phyloP scores from a whole-genome alignment of 345 rosid genomes.

The Citrus hindsii region DNA sequence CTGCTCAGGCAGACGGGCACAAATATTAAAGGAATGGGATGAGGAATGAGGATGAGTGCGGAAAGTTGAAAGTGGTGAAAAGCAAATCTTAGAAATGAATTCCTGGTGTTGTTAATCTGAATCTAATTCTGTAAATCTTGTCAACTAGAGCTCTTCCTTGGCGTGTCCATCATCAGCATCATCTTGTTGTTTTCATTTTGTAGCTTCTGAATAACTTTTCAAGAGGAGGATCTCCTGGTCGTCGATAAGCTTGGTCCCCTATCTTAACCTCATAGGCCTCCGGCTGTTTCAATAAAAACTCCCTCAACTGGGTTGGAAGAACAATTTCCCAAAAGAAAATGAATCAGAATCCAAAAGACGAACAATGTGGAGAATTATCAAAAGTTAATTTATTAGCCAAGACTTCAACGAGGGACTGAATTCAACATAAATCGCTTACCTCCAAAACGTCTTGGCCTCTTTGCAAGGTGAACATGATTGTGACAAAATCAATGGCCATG shows the following conservation, averaged over 20 bases:
- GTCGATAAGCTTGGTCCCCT: slow-evolving; percentile 65
- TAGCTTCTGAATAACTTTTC: slow-evolving; percentile 55
- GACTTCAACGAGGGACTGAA: no score
- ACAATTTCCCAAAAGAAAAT: background rate
- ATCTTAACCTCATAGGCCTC: slow-evolving; percentile 90
- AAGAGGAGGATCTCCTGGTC: slow-evolving; percentile 83
- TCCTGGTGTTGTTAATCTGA: background rate
- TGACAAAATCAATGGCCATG: slow-evolving; percentile 63
- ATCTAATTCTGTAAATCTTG: background rate
- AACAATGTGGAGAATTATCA: background rate
- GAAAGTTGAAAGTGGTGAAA: no score
- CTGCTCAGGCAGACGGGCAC: no score
- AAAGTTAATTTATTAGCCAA: background rate
- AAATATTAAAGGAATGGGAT: background rate
- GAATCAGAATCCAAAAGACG: background rate
- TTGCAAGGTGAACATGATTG: slow-evolving; percentile 79
- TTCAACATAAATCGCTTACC: slow-evolving; percentile 23
- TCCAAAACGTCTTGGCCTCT: slow-evolving; percentile 57
- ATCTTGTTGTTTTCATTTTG: slow-evolving; percentile 20
- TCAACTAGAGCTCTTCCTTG: slow-evolving; percentile 56
- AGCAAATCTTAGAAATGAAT: background rate
- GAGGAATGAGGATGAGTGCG: no score
- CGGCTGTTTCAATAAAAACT: slow-evolving; percentile 61
- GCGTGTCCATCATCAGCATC: slow-evolving; percentile 12
- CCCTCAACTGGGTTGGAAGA: slow-evolving; percentile 56